Conservation (phyloP, 2,329 filamentous ascomycete species). For the Fusarium siculi region DNA sequence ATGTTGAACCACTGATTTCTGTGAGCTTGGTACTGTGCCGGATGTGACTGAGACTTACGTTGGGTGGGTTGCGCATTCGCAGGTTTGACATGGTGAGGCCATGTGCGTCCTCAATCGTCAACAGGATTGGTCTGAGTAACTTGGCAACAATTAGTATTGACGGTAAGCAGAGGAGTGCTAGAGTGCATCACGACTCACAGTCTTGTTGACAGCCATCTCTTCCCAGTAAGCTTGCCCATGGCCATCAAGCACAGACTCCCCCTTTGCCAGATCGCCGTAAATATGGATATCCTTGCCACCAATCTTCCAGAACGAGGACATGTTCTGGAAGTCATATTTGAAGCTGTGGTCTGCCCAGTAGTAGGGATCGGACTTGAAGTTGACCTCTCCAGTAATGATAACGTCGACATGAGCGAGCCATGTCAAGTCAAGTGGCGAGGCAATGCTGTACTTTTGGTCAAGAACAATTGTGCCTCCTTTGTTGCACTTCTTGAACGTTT, state of each 20-base stretch:
- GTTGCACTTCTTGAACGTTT: slow-evolving; percentile 60
- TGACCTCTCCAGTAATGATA: slow-evolving; percentile 64
- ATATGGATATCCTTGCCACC: slow-evolving; percentile 63
- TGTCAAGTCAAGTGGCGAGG: slow-evolving; percentile 72
- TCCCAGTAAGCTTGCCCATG: slow-evolving; percentile 42
- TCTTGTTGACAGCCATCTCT: slow-evolving; percentile 31
- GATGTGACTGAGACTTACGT: slow-evolving; percentile 13
- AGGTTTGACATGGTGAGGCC: slow-evolving; percentile 68
- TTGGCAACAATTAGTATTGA: background rate
- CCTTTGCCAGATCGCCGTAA: slow-evolving; percentile 73
- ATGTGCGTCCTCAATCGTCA: slow-evolving; percentile 47
- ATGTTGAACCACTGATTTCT: slow-evolving; percentile 59
- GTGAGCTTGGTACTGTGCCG: background rate
- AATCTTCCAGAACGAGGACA: slow-evolving; percentile 55
- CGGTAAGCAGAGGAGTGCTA: accelerated
- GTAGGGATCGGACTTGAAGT: slow-evolving; percentile 73
- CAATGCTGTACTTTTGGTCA: slow-evolving; percentile 68
- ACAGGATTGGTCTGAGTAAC: slow-evolving; percentile 39
- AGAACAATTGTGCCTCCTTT: slow-evolving; percentile 71
- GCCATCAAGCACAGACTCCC: slow-evolving; percentile 71
- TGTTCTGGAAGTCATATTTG: slow-evolving; percentile 73
- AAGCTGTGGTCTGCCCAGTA: slow-evolving; percentile 76
- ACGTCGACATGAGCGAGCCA: slow-evolving; percentile 73
- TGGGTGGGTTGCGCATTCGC: slow-evolving; percentile 67
- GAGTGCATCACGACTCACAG: slow-evolving; percentile 39